Evolutionary conservation across 352 stramenopile genomes (phyloP), one percentile per base, ranked within the genome.

Genomic region (Phytophthora sojae): DNA sequence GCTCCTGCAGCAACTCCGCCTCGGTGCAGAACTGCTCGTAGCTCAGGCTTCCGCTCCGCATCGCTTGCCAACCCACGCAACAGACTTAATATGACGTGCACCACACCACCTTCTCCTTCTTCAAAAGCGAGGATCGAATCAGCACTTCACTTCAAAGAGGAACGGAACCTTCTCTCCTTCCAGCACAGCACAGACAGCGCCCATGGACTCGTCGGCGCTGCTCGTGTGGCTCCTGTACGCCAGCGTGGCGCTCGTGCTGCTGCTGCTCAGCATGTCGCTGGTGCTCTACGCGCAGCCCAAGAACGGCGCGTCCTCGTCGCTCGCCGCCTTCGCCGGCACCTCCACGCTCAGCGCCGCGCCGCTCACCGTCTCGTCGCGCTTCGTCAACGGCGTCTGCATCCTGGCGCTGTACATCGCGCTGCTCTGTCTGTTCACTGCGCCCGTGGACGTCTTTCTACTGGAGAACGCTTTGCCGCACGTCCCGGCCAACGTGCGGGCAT

Each of bases 361-460:
- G 19, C 73, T 92, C 54, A 77, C 85, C 19, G 71, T 93, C 37
- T 89, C 85, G 9, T 95, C 85, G 15, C 80, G 83, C 39, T 89
- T 93, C 26, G 85, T 93, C 45, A 93, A 85, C 45, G 60, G 65
- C 57, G 81, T 92, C n/a, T 92, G 85, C 66, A 83, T 93, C 37
- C 25, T 83, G 25, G 81, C 86, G 55, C 80, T 96, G 4, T 94
- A 92, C 55, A 53, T 93, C 37, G 76, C 89, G 57, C 62, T 96
- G 4, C 62, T 95, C 26, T 94, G 86, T 39, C 73, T 96, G 11
- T 93, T 95, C 64, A 94, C 85, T 0, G 83, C 88, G 15, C 89
- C 89, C 7, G 80, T 95, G 45, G 89, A 96, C 53, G 86, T 96
- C 6, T 96, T 85, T 54, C 44, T 96, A 42, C 73, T 94, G 35